These are phyloP conservation scores for Neonectria hederae DNA, from an alignment of 2,329 filamentous ascomycete genomes.

Conservation along the genomic window DNA sequence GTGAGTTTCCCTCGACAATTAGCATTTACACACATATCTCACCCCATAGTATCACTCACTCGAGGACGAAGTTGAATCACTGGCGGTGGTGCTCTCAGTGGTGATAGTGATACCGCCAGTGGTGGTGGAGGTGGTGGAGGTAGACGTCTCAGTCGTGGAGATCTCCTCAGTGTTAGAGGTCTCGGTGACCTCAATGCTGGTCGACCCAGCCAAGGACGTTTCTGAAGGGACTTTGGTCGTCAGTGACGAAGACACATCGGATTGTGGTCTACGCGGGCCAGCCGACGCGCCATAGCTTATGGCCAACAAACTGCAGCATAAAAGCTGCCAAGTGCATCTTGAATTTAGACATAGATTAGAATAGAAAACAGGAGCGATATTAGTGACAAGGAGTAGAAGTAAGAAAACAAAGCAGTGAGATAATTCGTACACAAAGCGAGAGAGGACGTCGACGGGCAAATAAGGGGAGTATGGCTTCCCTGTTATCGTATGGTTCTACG, in stretches of 20 bases:
- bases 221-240: background rate
- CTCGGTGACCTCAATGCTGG: background rate
- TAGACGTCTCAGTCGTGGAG: background rate
- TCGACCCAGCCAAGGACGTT: background rate
- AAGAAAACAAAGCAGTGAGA: background rate
- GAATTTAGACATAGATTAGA: background rate
- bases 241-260: background rate
- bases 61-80: background rate
- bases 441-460: background rate
- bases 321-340: background rate
- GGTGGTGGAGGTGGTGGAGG: background rate
- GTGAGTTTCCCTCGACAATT: conserved; percentile 1
- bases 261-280: background rate
- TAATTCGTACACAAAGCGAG: background rate
- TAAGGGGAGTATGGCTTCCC: background rate
- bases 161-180: background rate
- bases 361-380: background rate
- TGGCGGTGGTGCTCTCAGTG: background rate
- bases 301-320: background rate
- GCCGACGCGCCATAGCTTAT: background rate
- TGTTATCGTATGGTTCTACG: background rate
- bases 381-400: background rate
- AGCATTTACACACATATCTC: background rate
- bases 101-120: too few relatives aligned
- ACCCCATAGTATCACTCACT: background rate